Evolutionary conservation across 495 filamentous ascomycete genomes (phyloP), one percentile per base, ranked within the genome.

Genomic region (Aspergillus funiculosus): DNA sequence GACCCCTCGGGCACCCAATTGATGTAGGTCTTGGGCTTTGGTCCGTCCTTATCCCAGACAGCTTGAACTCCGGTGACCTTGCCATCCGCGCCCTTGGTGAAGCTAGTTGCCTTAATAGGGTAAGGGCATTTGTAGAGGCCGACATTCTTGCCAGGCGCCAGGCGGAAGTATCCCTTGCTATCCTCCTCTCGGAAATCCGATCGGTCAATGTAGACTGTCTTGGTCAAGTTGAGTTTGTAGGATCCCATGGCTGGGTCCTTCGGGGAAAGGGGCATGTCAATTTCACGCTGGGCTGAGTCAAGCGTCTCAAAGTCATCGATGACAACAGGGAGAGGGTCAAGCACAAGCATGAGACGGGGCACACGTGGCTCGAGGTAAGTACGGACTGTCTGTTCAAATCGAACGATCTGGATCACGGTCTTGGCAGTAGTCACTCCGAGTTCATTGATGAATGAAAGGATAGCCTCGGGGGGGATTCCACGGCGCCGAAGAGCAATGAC

Each of bases 171-270:
- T 48, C 94, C 86, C 35, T 82, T 78, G 54, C 76, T 80, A 61
- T 91, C 87, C 13, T 82, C 76, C 59, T 94, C 85, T 25, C 92
- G 79, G 73, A 96, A 98, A 61, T 98, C 92, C 26, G 76, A 81
- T 35, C 88, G 83, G 59, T 98, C 92, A 38, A 98, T 96, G 69
- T 92, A 95, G 11, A 96, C 76, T n/a, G 87, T 89, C 60, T 94
- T 83, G 24, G 85, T 85, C 50, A 94, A 24, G 20, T 17, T 11
- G 68, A 51, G 69, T 10, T n/a, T 74, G 71, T 56, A 63, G 52
- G 36, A 63, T 59, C 55, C 55, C 46, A 48, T 50, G 8, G 39
- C 45, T 9, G 56, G 52, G 24, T 53, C 30, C 30, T 59, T 59
- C 10, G 46, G 46, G 13, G 83, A 81, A 60, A 90, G 90, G 0